Conservation (phyloP, 129 eudicot genomes). For the Glebionis coronaria region DNA sequence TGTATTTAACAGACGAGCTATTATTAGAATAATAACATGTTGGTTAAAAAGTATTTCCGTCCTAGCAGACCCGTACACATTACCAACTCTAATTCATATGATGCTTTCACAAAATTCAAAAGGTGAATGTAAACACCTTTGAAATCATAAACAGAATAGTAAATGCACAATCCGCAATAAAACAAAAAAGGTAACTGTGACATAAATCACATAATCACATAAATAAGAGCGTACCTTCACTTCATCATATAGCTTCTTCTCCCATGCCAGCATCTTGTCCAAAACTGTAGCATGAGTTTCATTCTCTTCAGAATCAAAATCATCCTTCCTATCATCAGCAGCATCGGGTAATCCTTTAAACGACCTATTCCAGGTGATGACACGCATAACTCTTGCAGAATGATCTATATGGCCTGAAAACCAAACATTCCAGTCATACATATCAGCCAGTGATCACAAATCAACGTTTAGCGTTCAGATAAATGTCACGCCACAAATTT, state of each 20-base stretch:
- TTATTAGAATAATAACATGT: no score
- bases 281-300: conserved; percentile 97
- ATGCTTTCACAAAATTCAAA: background rate
- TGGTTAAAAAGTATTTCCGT: no score
- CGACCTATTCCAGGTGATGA: conserved; percentile 94
- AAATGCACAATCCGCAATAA: background rate
- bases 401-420: conserved; percentile 84
- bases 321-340: conserved; percentile 69
- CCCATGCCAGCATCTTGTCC: conserved; percentile 99
- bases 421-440: conserved; percentile 8
- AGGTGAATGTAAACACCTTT: background rate
- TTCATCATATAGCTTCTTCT: conserved; percentile 95
- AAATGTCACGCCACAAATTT: background rate
- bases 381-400: conserved; percentile 96
- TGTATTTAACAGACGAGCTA: no score
- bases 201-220: background rate
- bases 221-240: conserved; percentile 63
- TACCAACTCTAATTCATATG: no score
- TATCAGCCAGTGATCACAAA: background rate
- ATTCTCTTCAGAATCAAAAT: conserved; percentile 90
- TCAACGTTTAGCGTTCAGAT: background rate
- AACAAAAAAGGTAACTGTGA: background rate
- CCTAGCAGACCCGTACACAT: no score
- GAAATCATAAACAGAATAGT: background rate
- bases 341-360: conserved; percentile 67